These are phyloP conservation scores for Stellera chamaejasme DNA, from an alignment of 345 rosid species.

Conservation along the genomic window DNA sequence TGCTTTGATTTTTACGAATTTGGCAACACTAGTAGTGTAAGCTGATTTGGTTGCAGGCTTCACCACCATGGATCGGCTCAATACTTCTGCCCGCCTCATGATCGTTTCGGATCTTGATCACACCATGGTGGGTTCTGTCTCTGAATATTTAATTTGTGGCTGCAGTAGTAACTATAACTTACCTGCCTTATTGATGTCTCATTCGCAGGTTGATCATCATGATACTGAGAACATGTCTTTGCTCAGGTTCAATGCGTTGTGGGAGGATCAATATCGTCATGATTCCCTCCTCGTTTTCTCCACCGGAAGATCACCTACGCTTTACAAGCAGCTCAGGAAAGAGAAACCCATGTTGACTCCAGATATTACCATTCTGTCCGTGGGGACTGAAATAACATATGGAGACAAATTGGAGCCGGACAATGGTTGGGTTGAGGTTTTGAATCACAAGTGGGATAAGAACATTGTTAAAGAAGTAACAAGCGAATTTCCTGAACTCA, in stretches of 20 bases:
- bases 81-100: conserved; percentile 69
- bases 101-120: conserved; percentile 97
- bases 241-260: conserved; percentile 78
- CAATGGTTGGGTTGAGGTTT: conserved; percentile 79
- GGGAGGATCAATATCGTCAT: conserved; percentile 75
- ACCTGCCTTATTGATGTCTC: conserved; percentile 3
- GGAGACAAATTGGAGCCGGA: conserved; percentile 84
- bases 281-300: conserved; percentile 91
- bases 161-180: conserved; percentile 2
- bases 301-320: conserved; percentile 88
- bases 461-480: conserved; percentile 66
- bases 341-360: conserved; percentile 93
- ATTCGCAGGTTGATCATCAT: conserved; percentile 84
- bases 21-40: neutral
- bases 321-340: conserved; percentile 62
- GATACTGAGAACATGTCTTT: conserved; percentile 74
- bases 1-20: neutral
- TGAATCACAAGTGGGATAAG: conserved; percentile 82
- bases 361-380: conserved; percentile 93
- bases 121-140: conserved; percentile 54
- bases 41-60: conserved; percentile 7
- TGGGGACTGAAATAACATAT: conserved; percentile 96
- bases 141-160: conserved; percentile 6
- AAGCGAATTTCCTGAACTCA: conserved; percentile 69
- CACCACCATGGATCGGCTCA: conserved; percentile 57